These are phyloP conservation scores for Chaetomium globosum DNA, from an alignment of 2,329 filamentous ascomycete species.

Conservation along the genomic window DNA sequence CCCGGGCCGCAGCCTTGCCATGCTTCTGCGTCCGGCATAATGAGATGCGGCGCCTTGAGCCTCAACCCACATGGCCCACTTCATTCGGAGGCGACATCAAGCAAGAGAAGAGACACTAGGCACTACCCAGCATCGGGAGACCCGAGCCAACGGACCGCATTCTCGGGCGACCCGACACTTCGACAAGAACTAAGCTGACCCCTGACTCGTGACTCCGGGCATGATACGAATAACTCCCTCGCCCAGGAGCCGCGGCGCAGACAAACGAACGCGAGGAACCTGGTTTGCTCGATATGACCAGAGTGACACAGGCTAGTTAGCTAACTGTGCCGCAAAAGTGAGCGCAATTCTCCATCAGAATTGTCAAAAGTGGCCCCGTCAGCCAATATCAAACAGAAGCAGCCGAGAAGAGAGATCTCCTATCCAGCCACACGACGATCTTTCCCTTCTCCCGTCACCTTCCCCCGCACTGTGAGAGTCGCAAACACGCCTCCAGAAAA, in stretches of 20 bases:
- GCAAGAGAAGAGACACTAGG: too few species aligned
- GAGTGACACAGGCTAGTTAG: not conserved
- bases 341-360: not conserved
- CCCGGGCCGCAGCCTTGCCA: constrained; percentile 14
- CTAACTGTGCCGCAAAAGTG: too few species aligned
- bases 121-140: not conserved
- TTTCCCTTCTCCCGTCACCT: not conserved
- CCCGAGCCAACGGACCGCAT: not conserved
- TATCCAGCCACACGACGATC: constrained; percentile 14
- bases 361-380: not conserved
- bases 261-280: not conserved
- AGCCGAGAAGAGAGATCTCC: not conserved
- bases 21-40: constrained; percentile 2
- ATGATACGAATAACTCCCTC: not conserved
- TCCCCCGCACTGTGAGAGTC: constrained; percentile 21
- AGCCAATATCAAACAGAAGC: constrained; percentile 8
- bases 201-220: not conserved
- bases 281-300: not conserved
- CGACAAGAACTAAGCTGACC: not conserved
- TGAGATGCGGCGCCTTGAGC: constrained; percentile 24
- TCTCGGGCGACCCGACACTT: constrained; percentile 12
- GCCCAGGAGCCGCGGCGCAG: constrained; percentile 5
- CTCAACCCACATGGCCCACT: constrained; percentile 19
- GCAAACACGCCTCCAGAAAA: constrained; percentile 21
- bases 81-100: too few species aligned